Percentiles rank a stretch among this genome's conserved stretches.
phyloP scores from a whole-genome alignment of 2,329 filamentous ascomycete genomes.

The Trichoderma atroviride region DNA sequence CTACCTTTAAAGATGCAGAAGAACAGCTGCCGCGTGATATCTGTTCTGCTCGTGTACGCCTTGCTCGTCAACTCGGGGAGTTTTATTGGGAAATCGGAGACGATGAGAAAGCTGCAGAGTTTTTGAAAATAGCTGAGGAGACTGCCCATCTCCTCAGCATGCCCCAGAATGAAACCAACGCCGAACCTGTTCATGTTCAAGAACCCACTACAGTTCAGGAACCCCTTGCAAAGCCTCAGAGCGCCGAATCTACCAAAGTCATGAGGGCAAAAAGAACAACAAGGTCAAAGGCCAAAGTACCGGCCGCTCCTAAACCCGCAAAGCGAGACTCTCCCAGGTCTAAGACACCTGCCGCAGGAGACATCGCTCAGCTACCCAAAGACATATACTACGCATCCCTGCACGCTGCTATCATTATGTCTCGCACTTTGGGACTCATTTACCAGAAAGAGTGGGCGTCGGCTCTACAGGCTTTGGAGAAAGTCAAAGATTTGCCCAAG shows the following conservation, averaged over 20 bases:
- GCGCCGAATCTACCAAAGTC: slow-evolving; percentile 27
- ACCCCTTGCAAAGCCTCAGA: slow-evolving; percentile 27
- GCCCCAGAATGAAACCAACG: slow-evolving; percentile 28
- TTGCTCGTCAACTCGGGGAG: slow-evolving; percentile 60
- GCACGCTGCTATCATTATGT: slow-evolving; percentile 41
- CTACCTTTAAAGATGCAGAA: slow-evolving; percentile 57
- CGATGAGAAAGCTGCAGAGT: slow-evolving; percentile 45
- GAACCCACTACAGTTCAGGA: slow-evolving; percentile 19
- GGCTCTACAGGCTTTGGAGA: slow-evolving; percentile 58
- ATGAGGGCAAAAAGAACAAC: slow-evolving; percentile 34
- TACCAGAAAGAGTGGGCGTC: slow-evolving; percentile 58
- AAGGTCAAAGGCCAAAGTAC: slow-evolving; percentile 30
- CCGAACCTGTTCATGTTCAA: not conserved
- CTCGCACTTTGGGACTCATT: slow-evolving; percentile 49
- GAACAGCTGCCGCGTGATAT: slow-evolving; percentile 51
- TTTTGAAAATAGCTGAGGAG: slow-evolving; percentile 54
- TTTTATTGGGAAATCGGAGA: slow-evolving; percentile 57
- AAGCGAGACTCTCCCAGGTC: slow-evolving; percentile 29
- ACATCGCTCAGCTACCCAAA: slow-evolving; percentile 33
- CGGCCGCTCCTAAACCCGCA: not conserved
- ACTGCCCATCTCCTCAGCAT: slow-evolving; percentile 45
- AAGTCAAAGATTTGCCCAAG: slow-evolving; percentile 50
- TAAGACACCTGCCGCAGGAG: slow-evolving; percentile 29
- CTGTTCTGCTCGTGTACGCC: slow-evolving; percentile 41
- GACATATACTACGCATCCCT: slow-evolving; percentile 44